These are phyloP conservation scores for Rhizopogon roseolus DNA, from an alignment of 768 basidiomycete genomes.

Conservation along the genomic window DNA sequence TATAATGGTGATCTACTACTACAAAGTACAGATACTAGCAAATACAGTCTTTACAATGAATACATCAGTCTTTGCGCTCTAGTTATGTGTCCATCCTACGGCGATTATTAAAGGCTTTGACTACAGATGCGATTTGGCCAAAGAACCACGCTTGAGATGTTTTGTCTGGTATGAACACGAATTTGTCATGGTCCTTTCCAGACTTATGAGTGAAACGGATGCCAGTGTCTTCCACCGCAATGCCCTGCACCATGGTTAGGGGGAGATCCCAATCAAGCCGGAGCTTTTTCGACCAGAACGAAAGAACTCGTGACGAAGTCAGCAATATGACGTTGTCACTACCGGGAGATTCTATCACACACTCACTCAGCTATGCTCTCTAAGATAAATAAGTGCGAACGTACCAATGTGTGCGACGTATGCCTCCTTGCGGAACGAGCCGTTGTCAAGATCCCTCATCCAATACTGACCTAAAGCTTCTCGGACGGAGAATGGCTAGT, in stretches of 20 bases:
- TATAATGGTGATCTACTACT: conserved; percentile 15
- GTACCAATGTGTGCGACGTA: conserved; percentile 93
- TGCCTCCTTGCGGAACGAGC: conserved; percentile 73
- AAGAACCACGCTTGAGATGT: conserved; percentile 78
- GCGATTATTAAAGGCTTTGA: conserved; percentile 70
- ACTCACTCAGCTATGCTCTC: conserved; percentile 8
- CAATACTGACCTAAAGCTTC: conserved; percentile 95
- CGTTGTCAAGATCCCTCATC: conserved; percentile 93
- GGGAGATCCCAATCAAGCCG: conserved; percentile 90
- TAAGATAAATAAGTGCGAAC: conserved; percentile 16
- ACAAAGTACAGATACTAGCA: conserved; percentile 21
- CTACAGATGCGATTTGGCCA: conserved; percentile 67
- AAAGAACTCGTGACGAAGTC: conserved; percentile 73
- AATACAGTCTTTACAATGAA: conserved; percentile 13
- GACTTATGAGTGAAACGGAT: conserved; percentile 82
- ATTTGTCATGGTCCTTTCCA: conserved; percentile 71
- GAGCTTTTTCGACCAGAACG: conserved; percentile 82
- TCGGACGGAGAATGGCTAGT: conserved; percentile 80
- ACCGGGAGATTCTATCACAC: conserved; percentile 58
- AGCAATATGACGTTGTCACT: conserved; percentile 78
- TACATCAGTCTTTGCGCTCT: conserved; percentile 6
- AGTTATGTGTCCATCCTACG: conserved; percentile 58
- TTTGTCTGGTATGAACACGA: conserved; percentile 74
- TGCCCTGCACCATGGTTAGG: conserved; percentile 79
- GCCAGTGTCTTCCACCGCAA: conserved; percentile 87